These are phyloP conservation scores for Salvia sclarea DNA, from an alignment of 305 asterid genomes.

Conservation along the genomic window DNA sequence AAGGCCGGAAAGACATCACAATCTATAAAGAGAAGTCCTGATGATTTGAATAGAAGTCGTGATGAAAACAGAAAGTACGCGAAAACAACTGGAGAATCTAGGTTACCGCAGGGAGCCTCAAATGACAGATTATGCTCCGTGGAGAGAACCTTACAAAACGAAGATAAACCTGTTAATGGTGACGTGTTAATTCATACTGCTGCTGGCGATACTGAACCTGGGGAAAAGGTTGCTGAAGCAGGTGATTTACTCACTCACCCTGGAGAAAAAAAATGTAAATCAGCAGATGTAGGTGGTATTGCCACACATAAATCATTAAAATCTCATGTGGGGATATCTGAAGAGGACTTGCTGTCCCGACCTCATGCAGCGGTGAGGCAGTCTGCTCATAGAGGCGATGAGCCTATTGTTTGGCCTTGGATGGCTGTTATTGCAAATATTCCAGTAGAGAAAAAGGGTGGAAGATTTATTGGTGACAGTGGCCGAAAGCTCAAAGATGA, in stretches of 20 bases:
- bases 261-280: conserved; percentile 31
- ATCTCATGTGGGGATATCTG: conserved; percentile 22
- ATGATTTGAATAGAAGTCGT: conserved; percentile 28
- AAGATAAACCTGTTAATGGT: conserved; percentile 26
- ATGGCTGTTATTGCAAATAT: conserved; percentile 76
- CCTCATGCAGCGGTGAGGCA: conserved; percentile 21
- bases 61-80: conserved; percentile 23
- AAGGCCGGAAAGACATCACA: conserved; percentile 27
- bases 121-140: background rate
- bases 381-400: conserved; percentile 38
- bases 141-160: conserved; percentile 27
- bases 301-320: conserved; percentile 20
- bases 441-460: conserved; percentile 51
- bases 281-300: conserved; percentile 21
- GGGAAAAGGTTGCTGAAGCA: conserved; percentile 28
- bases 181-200: conserved; percentile 13
- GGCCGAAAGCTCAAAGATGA: conserved; percentile 58
- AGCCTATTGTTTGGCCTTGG: conserved; percentile 81
- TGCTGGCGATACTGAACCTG: conserved; percentile 25
- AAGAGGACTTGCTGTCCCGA: conserved; percentile 27
- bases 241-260: conserved; percentile 25
- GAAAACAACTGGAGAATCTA: conserved; percentile 5
- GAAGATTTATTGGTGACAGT: conserved; percentile 60
- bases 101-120: background rate
- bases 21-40: conserved; percentile 38